Evolutionary conservation across 176 grass and related monocot species (phyloP), one percentile per base, ranked within the genome.

Genomic region (Tuctoria greenei): DNA sequence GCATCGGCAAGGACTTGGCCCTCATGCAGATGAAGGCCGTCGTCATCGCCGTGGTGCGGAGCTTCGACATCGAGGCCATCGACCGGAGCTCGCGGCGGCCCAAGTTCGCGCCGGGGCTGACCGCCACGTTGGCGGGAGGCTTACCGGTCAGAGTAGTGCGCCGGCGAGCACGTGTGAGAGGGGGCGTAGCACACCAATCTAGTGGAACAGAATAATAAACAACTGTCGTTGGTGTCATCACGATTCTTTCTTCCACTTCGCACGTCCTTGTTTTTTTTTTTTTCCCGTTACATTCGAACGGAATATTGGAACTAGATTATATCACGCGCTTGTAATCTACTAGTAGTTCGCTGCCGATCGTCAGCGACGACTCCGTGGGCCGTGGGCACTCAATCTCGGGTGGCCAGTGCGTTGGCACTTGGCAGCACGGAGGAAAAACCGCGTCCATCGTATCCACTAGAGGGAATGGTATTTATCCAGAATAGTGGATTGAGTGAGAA

Each of bases 21-120:
- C 25, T 93, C 14, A 91, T 93, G 84, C 82, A 97, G 86, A 97
- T 93, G 88, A 97, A 97, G 84, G 86, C 86, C 18, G 82, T 83
- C 17, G 81, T 83, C 27, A 88, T 85, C 9, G 82, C 88, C 37
- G 65, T 91, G 7, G 75, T 97, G 26, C 74, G 75, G 23, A 57
- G 62, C 34, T 93, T 93, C 64, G 87, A 93, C 70, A 40, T 97
- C 42, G 52, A 90, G 46, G 50, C 82, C 15, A n/a, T 90, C 43
- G 64, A 10, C 1, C 59, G 64, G 39, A 83, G 75, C 31, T 63
- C 67, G 31, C 26, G 74, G 12, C 59, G 70, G 21, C 87, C 89
- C 8, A 96, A 72, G 81, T 96, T 96, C 62, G 74, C 81, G 4
- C 87, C 93, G 1, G 89, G 93, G 20, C 90, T 96, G 14, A 96